Percentiles rank a stretch among this genome's conserved stretches.
Conservation (phyloP, 805 yeast genomes). For the Kodamaea jinghongensis region DNA sequence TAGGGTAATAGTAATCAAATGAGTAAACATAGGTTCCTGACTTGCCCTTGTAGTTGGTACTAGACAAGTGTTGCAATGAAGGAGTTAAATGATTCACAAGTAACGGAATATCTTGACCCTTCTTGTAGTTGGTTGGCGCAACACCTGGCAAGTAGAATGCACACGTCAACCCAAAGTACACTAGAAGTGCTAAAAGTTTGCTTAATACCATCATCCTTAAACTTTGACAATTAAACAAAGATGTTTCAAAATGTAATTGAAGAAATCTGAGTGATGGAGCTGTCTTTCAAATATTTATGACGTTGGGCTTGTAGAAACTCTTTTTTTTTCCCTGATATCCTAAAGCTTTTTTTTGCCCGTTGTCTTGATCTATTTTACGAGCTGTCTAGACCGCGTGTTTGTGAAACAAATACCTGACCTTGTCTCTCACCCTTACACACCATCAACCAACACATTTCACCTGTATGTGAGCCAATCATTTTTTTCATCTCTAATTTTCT, state of each 20-base stretch:
- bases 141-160: conserved; percentile 95
- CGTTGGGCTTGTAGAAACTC: background rate
- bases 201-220: background rate
- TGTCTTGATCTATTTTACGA: no score
- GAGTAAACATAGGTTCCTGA: conserved; percentile 63
- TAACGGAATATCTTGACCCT: conserved; percentile 71
- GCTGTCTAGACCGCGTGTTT: no score
- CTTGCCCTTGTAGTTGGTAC: conserved; percentile 26
- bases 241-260: no score
- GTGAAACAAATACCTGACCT: no score
- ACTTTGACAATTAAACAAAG: no score
- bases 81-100: conserved; percentile 92
- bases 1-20: conserved; percentile 78
- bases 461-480: no score
- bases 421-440: no score
- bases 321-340: background rate
- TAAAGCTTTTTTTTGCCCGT: background rate
- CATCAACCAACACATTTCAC: no score
- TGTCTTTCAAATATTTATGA: background rate
- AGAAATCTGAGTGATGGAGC: no score
- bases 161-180: conserved; percentile 6
- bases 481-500: no score
- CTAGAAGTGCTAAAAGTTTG: conserved; percentile 3
- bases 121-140: conserved; percentile 84
- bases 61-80: conserved; percentile 43